phyloP scores from a whole-genome alignment of 441 rosid genomes.

The Eruca vesicaria region DNA sequence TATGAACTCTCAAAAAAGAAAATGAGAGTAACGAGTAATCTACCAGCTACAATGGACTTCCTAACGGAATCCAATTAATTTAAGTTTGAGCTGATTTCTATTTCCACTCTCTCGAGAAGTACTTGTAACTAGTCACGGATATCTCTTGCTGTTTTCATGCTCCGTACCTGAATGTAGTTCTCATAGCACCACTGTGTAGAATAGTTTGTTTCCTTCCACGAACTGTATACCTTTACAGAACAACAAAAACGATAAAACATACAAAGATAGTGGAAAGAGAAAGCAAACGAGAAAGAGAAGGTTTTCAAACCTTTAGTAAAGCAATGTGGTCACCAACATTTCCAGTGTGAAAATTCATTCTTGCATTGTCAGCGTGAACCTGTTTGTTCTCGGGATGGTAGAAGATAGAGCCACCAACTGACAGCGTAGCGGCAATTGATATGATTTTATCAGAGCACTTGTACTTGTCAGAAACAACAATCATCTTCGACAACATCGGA shows the following conservation, averaged over 20 bases:
- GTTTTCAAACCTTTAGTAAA: constrained; percentile 46
- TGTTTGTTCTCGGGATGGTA: constrained; percentile 88
- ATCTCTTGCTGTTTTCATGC: constrained; percentile 95
- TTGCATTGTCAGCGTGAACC: constrained; percentile 85
- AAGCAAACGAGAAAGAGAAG: no score
- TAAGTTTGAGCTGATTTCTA: constrained; percentile 60
- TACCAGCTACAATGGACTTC: constrained; percentile 32
- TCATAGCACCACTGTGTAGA: constrained; percentile 95
- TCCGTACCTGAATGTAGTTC: constrained; percentile 74
- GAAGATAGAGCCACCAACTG: constrained; percentile 84
- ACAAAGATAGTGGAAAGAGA: no score
- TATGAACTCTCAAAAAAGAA: no score
- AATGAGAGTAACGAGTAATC: no score
- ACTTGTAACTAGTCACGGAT: constrained; percentile 82
- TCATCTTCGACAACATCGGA: constrained; percentile 88
- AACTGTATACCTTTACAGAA: constrained; percentile 63
- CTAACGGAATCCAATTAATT: constrained; percentile 65
- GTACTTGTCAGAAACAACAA: constrained; percentile 82
- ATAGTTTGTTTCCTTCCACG: constrained; percentile 89
- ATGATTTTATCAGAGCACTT: constrained; percentile 84
- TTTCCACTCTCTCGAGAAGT: constrained; percentile 85
- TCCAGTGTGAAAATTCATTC: constrained; percentile 79
- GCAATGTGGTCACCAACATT: constrained; percentile 91
- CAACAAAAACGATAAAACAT: no score
- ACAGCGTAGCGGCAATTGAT: constrained; percentile 88